These are phyloP conservation scores for Cutaneotrichosporon mucoides DNA, from an alignment of 1,284 basidiomycete genomes.

Conservation along the genomic window DNA sequence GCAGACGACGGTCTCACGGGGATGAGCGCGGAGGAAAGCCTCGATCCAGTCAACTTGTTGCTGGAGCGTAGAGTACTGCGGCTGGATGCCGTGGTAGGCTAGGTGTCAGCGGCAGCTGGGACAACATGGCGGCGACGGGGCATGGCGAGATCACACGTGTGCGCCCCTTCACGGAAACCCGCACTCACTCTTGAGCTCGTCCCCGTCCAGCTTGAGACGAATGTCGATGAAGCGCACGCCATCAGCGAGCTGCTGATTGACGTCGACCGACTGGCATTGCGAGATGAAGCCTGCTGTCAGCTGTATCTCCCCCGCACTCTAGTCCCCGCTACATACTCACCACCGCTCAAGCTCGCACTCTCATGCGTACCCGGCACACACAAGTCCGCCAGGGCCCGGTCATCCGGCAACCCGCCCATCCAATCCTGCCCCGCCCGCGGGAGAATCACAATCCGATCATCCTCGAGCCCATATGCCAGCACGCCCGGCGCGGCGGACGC, in stretches of 20 bases:
- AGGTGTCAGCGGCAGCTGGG: neutral
- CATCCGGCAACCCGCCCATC: constrained; percentile 16
- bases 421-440: constrained; percentile 7
- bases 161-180: no score
- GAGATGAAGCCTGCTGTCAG: constrained; percentile 28
- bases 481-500: constrained; percentile 3
- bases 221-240: constrained; percentile 76
- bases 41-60: constrained; percentile 60
- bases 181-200: constrained; percentile 46
- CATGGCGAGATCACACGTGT: no score
- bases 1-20: constrained; percentile 69
- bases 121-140: no score
- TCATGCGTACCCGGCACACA: constrained; percentile 17
- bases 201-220: constrained; percentile 65
- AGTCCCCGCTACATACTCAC: constrained; percentile 1
- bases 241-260: constrained; percentile 43
- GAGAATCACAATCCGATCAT: constrained; percentile 15
- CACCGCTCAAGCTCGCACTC: constrained; percentile 10
- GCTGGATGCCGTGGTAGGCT: constrained; percentile 74
- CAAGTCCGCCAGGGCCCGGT: constrained; percentile 17
- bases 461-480: constrained; percentile 13
- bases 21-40: constrained; percentile 61
- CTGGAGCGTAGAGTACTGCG: constrained; percentile 59
- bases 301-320: no score
- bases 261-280: constrained; percentile 44